phyloP scores from a whole-genome alignment of 768 basidiomycete species.

The Psilocybe azurescens region DNA sequence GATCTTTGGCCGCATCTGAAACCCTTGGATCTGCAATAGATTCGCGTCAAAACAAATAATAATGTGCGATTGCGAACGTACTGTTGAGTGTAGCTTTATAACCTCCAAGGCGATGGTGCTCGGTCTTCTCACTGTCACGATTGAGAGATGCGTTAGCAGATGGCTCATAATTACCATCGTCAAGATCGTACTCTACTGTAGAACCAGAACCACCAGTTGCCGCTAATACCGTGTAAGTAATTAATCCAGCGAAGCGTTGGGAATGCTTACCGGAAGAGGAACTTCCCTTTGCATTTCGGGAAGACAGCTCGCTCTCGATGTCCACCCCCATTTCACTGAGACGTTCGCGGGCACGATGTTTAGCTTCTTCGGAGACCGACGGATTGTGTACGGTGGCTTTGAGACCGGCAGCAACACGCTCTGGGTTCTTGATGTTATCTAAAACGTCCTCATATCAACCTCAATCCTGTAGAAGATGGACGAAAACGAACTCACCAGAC shows the following conservation, averaged over 20 bases:
- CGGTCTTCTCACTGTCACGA: constrained; percentile 1
- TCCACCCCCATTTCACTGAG: constrained; percentile 29
- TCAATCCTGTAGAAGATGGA: not conserved
- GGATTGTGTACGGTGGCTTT: constrained; percentile 67
- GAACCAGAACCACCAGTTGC: not conserved
- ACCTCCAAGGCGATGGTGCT: constrained; percentile 28
- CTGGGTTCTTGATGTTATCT: constrained; percentile 24
- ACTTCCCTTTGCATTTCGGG: not conserved
- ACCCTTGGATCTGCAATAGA: constrained; percentile 23
- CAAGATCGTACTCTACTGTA: not conserved
- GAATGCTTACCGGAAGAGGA: not conserved
- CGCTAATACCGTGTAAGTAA: not conserved
- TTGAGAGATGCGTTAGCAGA: not conserved
- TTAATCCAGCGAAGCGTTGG: not conserved
- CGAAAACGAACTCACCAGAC: not conserved
- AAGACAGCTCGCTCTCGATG: not conserved
- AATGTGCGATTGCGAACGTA: constrained; percentile 12
- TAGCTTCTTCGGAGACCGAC: constrained; percentile 56
- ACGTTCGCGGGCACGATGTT: constrained; percentile 46
- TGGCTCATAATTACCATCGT: not conserved
- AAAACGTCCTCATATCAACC: not conserved
- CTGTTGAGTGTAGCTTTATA: constrained; percentile 37
- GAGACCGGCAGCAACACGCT: constrained; percentile 49
- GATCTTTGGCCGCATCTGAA: constrained; percentile 27
- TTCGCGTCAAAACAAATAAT: not conserved